Base-by-base conservation (phyloP, 352 stramenopile genomes). In the Globisporangium iwayamae region DNA sequence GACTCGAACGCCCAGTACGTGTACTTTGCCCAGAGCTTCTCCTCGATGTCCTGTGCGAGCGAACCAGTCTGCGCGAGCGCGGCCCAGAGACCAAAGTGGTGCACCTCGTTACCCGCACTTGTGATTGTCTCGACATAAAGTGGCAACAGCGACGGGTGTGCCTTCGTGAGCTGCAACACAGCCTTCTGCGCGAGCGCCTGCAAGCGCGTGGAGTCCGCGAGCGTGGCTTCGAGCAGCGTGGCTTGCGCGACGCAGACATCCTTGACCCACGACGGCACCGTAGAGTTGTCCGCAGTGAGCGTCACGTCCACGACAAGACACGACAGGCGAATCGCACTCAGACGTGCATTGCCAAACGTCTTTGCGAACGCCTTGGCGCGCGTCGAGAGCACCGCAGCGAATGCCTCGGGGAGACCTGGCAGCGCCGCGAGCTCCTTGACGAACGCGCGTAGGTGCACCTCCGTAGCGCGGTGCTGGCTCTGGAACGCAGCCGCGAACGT, bases 1-100 rank as follows among this genome's bases (percentile, higher is more conserved):
- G 82, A 76, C 50, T 93, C 85, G 45, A 93, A 92, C 0, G 87
- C 82, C 85, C 84, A 93, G 60, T 76, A 83, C 22, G 72, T 70
- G 74, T 90, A 93, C 30, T 65, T 74, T 4, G 62, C 62, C 70
- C 77, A 91, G 36, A 91, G 52, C 52, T 74, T 64, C 53, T 90
- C 76, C 55, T 80, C 64, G 3, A 65, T 69, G 8, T 72, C 67
- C 18, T 55, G 60, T 0, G 69, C 62, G 11, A 91, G 64, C 25
- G 69, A 36, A 3, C 38, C 38, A 8, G 73, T 53, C 9, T 61
- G 52, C 38, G 73, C 73, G n/a, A 94, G 70, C 51, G 76, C 74
- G 3, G 77, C 60, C 83, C 83, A 94, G 18, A 94, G 71, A 55
- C 78, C 72, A 59, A 78, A 94, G 48, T 90, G 72, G 65, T 81